These are phyloP conservation scores for Malus domestica DNA, from an alignment of 306 rosid genomes.

Conservation along the genomic window ASM211411v1 NC_041793.1:41409501-41410000, in stretches of 20 bases:
- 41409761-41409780: slow-evolving; percentile 52
- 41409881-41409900: slow-evolving; percentile 68
- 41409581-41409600: slow-evolving; percentile 27
- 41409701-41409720: slow-evolving; percentile 52
- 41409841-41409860: slow-evolving; percentile 71
- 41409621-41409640: slow-evolving; percentile 58
- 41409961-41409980: slow-evolving; percentile 18
- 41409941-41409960: slow-evolving; percentile 30
- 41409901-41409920: slow-evolving; percentile 2
- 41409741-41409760: slow-evolving; percentile 55
- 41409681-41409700: slow-evolving; percentile 57
- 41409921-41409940: slow-evolving; percentile 25
- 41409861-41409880: slow-evolving; percentile 54
- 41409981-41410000: slow-evolving; percentile 20
- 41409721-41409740: slow-evolving; percentile 46
- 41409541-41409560: slow-evolving; percentile 72
- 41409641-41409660: slow-evolving; percentile 54
- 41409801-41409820: slow-evolving; percentile 71
- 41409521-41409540: slow-evolving; percentile 42
- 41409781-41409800: slow-evolving; percentile 68
- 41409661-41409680: slow-evolving; percentile 69
- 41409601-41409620: slow-evolving; percentile 57
- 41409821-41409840: slow-evolving; percentile 54
- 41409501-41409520: slow-evolving; percentile 52
- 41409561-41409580: slow-evolving; percentile 38